Evolutionary conservation across 352 stramenopile genomes (phyloP).

Genomic region (Pythium grandisporangium): DNA sequence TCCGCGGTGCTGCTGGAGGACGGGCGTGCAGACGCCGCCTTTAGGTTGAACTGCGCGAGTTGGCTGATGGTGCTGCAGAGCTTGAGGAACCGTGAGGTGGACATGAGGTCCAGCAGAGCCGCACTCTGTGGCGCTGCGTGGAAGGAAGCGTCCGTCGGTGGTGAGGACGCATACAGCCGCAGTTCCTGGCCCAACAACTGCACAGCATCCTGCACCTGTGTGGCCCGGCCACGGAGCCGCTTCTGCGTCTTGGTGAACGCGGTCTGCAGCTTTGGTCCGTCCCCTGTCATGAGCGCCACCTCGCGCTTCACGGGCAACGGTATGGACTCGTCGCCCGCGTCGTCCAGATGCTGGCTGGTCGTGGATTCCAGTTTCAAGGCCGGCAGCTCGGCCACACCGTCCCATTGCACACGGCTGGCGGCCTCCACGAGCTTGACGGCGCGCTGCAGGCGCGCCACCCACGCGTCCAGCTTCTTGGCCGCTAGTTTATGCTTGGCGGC

Average conservation of each 20-base stretch:
- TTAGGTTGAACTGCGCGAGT: conserved; percentile 50
- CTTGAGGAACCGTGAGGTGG: conserved; percentile 64
- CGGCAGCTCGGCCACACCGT: conserved; percentile 18
- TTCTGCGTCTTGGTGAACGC: conserved; percentile 71
- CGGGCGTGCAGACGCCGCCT: too few relatives aligned
- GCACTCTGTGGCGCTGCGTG: conserved; percentile 39
- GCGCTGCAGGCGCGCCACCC: conserved; percentile 57
- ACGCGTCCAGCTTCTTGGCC: conserved; percentile 70
- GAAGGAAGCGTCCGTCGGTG: conserved; percentile 33
- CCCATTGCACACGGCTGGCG: conserved; percentile 66
- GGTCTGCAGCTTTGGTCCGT: conserved; percentile 55
- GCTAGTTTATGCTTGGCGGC: conserved; percentile 66
- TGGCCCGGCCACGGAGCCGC: conserved; percentile 46
- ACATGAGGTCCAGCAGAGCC: conserved; percentile 56
- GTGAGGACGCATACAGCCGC: conserved; percentile 46
- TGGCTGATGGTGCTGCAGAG: conserved; percentile 67
- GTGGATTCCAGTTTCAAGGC: too few relatives aligned
- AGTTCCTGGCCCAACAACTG: conserved; percentile 60
- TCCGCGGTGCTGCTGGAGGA: conserved; percentile 4
- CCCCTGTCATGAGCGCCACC: conserved; percentile 31
- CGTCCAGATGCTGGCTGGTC: too few relatives aligned
- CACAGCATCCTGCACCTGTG: conserved; percentile 43
- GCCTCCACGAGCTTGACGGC: conserved; percentile 75
- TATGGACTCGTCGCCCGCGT: too few relatives aligned
- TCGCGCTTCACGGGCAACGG: conserved; percentile 14